These are phyloP conservation scores for Neurospora sp. DNA, from an alignment of 495 filamentous ascomycete species.

Conservation along the genomic window DNA sequence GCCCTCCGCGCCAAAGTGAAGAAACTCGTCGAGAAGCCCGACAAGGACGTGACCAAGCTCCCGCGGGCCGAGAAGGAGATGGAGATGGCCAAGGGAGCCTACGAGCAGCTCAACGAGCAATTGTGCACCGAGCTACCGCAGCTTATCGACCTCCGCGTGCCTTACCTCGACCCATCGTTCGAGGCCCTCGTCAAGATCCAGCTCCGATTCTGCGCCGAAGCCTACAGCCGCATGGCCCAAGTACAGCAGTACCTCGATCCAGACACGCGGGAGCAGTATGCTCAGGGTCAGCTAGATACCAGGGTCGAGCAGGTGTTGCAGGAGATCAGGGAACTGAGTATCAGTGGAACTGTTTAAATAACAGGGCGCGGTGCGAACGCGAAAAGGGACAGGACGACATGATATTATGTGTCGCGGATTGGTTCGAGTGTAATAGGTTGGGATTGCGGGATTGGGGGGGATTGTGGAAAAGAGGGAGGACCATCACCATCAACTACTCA, in stretches of 20 bases:
- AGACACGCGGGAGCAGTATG: conserved; percentile 94
- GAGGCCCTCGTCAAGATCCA: conserved; percentile 98
- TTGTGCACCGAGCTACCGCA: conserved; percentile 89
- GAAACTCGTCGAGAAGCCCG: conserved; percentile 92
- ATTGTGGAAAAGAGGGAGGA: neutral
- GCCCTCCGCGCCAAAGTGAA: conserved; percentile 91
- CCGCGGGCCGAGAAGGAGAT: conserved; percentile 89
- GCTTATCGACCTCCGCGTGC: conserved; percentile 91
- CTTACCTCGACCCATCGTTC: conserved; percentile 92
- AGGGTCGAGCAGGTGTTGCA: conserved; percentile 93
- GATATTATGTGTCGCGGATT: neutral
- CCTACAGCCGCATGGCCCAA: conserved; percentile 94
- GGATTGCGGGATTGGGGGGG: neutral
- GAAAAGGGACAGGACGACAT: neutral
- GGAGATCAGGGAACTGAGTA: conserved; percentile 93
- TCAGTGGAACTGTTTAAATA: conserved; percentile 51
- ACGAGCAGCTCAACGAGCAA: conserved; percentile 94
- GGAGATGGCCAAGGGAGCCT: conserved; percentile 84
- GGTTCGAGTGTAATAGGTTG: neutral
- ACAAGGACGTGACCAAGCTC: conserved; percentile 93
- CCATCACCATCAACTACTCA: neutral
- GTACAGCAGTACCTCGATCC: conserved; percentile 97
- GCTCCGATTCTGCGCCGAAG: conserved; percentile 92
- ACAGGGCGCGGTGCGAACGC: neutral
- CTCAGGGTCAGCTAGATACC: conserved; percentile 81